These are phyloP conservation scores for Inonotus hispidus DNA, from an alignment of 1,284 basidiomycete species.

Conservation along the genomic window DNA sequence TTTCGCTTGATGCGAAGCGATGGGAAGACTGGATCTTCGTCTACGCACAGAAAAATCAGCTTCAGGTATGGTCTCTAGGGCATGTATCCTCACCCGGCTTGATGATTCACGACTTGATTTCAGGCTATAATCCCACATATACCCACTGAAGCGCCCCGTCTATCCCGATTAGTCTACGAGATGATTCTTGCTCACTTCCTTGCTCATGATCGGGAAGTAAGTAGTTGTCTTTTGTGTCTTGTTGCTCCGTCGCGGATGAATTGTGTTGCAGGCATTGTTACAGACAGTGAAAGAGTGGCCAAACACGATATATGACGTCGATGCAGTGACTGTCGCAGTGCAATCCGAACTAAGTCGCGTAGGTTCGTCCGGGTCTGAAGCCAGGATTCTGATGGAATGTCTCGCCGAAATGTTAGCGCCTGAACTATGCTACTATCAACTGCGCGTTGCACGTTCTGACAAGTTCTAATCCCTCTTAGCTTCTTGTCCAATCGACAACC, in stretches of 20 bases:
- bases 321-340: conserved; percentile 83
- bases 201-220: conserved; percentile 67
- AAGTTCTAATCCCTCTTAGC: conserved; percentile 33
- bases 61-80: conserved; percentile 50
- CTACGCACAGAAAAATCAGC: conserved; percentile 79
- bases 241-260: background rate
- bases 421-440: background rate
- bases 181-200: conserved; percentile 91
- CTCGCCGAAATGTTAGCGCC: conserved; percentile 78
- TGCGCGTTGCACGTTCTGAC: background rate
- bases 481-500: conserved; percentile 87
- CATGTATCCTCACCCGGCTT: too few relatives aligned
- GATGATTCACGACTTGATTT: background rate
- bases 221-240: conserved; percentile 19
- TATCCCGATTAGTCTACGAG: conserved; percentile 87
- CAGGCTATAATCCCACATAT: conserved; percentile 87
- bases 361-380: conserved; percentile 48
- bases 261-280: conserved; percentile 54
- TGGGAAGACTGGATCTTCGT: conserved; percentile 97
- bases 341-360: conserved; percentile 74
- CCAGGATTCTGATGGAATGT: conserved; percentile 78
- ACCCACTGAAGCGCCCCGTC: conserved; percentile 76
- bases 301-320: conserved; percentile 82
- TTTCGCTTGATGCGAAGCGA: conserved; percentile 68
- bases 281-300: conserved; percentile 88